phyloP scores from a whole-genome alignment of 2,329 filamentous ascomycete genomes.

The Fusarium metavorans region DNA sequence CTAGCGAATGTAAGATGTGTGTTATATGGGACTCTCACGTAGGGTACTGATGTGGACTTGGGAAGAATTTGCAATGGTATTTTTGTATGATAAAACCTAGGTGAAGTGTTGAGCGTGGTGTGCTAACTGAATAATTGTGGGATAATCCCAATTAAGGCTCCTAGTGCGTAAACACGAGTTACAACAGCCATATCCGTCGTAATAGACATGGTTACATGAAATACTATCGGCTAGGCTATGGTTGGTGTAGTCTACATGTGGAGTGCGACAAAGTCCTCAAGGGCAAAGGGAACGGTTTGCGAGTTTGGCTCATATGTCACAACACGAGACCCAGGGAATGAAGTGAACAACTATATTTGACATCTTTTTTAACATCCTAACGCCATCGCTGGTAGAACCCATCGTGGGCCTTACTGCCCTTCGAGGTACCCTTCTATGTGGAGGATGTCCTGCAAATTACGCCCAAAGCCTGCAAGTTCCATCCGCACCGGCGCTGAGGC shows the following conservation, averaged over 20 bases:
- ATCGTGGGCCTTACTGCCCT: constrained; percentile 12
- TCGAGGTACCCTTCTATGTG: not conserved
- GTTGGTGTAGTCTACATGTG: not conserved
- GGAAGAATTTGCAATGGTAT: not conserved
- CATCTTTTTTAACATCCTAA: constrained; percentile 30
- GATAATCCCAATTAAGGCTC: not conserved
- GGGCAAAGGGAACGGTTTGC: not conserved
- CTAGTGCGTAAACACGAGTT: not conserved
- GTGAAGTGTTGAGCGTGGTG: not conserved
- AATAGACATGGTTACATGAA: not conserved
- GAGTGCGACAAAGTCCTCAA: not conserved
- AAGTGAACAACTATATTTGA: not conserved
- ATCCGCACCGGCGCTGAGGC: constrained; percentile 93
- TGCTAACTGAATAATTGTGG: not conserved
- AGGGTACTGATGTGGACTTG: not conserved
- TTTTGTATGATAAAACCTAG: not conserved
- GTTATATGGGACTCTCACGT: not conserved
- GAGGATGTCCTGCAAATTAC: constrained; percentile 10
- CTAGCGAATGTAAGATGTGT: not conserved
- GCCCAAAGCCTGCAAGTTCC: constrained; percentile 92
- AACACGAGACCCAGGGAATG: not conserved
- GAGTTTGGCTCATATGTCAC: not conserved
- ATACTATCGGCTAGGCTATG: not conserved
- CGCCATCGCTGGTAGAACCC: constrained; percentile 38
- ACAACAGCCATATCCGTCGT: not conserved